These are phyloP conservation scores for Fusarium sp. DNA, from an alignment of 2,329 filamentous ascomycete species.

Conservation along the genomic window DNA sequence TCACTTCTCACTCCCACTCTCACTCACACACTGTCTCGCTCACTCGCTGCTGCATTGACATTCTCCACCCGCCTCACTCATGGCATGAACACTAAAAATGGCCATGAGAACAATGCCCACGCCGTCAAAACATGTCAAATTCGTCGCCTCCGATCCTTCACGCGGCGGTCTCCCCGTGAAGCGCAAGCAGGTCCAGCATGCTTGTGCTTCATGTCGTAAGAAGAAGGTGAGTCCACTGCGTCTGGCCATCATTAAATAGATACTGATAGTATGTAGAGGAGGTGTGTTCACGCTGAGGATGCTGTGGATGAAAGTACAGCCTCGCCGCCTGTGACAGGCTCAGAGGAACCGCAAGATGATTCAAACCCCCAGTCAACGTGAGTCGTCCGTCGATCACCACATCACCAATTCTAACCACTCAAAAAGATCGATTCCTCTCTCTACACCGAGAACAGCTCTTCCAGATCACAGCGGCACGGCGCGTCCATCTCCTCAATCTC, in stretches of 20 bases:
- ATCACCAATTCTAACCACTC: background rate
- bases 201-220: constrained; percentile 67
- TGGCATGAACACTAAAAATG: constrained; percentile 3
- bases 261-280: constrained; percentile 51
- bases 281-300: constrained; percentile 60
- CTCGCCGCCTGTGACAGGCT: constrained; percentile 15
- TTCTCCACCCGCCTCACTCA: constrained; percentile 25
- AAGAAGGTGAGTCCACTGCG: constrained; percentile 60
- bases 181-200: constrained; percentile 70
- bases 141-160: constrained; percentile 67
- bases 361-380: constrained; percentile 51
- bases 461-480: constrained; percentile 24
- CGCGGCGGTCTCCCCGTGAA: constrained; percentile 67
- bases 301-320: constrained; percentile 46
- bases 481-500: constrained; percentile 32
- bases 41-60: background rate
- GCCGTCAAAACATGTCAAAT: constrained; percentile 61
- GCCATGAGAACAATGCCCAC: constrained; percentile 29
- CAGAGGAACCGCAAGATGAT: constrained; percentile 46
- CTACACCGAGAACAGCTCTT: constrained; percentile 15
- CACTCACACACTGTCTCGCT: constrained; percentile 1
- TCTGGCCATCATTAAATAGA: background rate
- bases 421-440: constrained; percentile 30
- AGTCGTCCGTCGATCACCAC: constrained; percentile 33
- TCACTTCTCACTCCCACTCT: background rate